Percentiles rank a stretch among this genome's conserved stretches.
These are phyloP conservation scores for Pseudogymnoascus sp. DNA, from an alignment of 2,329 filamentous ascomycete genomes.

Conservation along the genomic window DNA sequence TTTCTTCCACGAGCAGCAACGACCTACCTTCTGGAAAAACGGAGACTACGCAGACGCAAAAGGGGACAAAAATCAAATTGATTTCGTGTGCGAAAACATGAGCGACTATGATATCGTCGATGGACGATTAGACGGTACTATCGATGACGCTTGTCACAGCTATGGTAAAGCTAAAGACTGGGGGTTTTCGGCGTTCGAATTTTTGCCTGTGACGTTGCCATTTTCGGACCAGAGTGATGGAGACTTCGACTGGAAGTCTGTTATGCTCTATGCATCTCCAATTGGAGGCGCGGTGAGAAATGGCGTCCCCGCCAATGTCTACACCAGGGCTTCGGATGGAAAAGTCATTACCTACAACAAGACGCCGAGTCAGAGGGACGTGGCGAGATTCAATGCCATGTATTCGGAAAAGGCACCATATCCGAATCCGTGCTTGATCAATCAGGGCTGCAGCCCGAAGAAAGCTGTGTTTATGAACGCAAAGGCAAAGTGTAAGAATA, in stretches of 20 bases:
- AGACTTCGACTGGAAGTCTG: slow-evolving; percentile 7
- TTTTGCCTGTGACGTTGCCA: neutral
- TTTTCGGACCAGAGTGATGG: neutral
- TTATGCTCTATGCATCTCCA: slow-evolving; percentile 10
- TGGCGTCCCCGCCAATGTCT: neutral
- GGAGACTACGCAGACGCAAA: neutral
- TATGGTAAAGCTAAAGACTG: neutral
- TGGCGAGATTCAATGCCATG: slow-evolving; percentile 8
- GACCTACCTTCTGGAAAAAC: neutral
- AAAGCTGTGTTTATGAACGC: neutral
- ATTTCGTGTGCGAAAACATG: slow-evolving; percentile 4
- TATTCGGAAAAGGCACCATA: neutral
- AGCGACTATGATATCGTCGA: neutral
- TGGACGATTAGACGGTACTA: neutral
- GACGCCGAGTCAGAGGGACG: slow-evolving; percentile 4
- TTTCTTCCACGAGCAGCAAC: slow-evolving; percentile 10
- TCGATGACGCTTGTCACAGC: neutral
- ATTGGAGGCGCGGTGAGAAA: neutral
- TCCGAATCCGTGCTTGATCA: slow-evolving; percentile 9
- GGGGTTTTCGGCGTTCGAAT: neutral
- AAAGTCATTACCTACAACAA: neutral
- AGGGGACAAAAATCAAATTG: slow-evolving; percentile 3
- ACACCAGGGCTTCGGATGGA: neutral
- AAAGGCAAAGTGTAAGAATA: slow-evolving; percentile 7
- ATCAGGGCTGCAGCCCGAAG: neutral